These are phyloP conservation scores for Paxillus rubicundulus DNA, from an alignment of 768 basidiomycete genomes.

Conservation along the genomic window DNA sequence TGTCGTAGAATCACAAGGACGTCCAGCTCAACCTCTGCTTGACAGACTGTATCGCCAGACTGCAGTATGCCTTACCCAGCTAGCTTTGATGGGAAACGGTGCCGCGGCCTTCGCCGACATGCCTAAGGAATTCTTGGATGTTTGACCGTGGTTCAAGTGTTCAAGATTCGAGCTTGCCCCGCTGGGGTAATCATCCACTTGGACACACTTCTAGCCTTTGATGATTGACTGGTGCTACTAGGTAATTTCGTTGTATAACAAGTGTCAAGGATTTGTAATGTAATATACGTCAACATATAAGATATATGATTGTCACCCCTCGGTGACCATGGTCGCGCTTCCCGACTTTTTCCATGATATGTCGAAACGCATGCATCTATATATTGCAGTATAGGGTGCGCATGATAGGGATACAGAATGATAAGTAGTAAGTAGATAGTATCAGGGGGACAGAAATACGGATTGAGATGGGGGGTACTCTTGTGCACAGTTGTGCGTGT, in stretches of 20 bases:
- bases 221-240: neutral
- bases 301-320: neutral
- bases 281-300: neutral
- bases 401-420: constrained; percentile 30
- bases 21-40: constrained; percentile 65
- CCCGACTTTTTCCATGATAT: too few species aligned
- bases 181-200: neutral
- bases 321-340: neutral
- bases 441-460: neutral
- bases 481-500: constrained; percentile 11
- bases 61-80: constrained; percentile 61
- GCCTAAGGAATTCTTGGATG: constrained; percentile 67
- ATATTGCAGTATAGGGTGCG: constrained; percentile 12
- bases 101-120: constrained; percentile 81
- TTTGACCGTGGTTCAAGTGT: constrained; percentile 12
- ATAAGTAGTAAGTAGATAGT: neutral
- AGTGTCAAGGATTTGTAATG: neutral
- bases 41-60: constrained; percentile 80
- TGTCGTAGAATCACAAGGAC: constrained; percentile 69
- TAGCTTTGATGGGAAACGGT: constrained; percentile 71
- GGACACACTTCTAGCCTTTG: neutral
- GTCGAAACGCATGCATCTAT: constrained; percentile 5
- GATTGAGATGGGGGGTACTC: constrained; percentile 11
- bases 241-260: neutral
- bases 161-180: neutral